phyloP scores from a whole-genome alignment of 2,329 filamentous ascomycete genomes.

The Diplodia mutila region DNA sequence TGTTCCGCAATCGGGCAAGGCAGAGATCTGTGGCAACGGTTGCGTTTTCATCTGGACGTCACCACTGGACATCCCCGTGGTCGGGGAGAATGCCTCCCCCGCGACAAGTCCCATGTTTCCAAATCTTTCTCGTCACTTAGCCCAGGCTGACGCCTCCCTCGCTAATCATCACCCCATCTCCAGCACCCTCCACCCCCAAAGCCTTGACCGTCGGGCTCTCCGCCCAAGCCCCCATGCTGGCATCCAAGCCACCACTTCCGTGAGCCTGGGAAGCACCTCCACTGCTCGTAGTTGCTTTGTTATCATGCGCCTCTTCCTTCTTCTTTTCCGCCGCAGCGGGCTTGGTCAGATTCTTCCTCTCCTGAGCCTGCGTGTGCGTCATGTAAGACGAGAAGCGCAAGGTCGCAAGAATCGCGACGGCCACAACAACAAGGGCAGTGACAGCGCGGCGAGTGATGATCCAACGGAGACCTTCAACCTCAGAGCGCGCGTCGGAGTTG shows the following conservation, averaged over 20 bases:
- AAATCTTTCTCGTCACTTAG: not conserved
- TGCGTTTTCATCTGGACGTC: no score
- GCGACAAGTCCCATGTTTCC: not conserved
- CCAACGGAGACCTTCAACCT: constrained; percentile 92
- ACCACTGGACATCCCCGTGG: no score
- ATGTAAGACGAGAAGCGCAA: constrained; percentile 47
- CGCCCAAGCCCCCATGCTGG: not conserved
- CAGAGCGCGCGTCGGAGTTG: constrained; percentile 86
- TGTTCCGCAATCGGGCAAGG: not conserved
- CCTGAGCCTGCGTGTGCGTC: constrained; percentile 44
- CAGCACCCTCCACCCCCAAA: constrained; percentile 1
- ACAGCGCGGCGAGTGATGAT: constrained; percentile 70
- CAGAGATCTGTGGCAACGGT: not conserved
- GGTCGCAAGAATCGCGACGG: constrained; percentile 49
- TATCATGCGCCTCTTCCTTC: constrained; percentile 4
- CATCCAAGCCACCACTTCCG: not conserved
- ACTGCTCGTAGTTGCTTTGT: not conserved
- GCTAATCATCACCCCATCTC: constrained; percentile 22
- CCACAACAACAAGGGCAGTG: constrained; percentile 57
- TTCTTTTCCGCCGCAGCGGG: not conserved
- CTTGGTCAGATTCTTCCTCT: constrained; percentile 43
- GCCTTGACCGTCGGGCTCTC: not conserved
- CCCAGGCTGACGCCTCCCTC: constrained; percentile 27
- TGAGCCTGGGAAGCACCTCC: not conserved
- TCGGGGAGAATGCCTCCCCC: not conserved